These are phyloP conservation scores for Aureobasidium lini DNA, from an alignment of 2,329 filamentous ascomycete species.

Conservation along the genomic window DNA sequence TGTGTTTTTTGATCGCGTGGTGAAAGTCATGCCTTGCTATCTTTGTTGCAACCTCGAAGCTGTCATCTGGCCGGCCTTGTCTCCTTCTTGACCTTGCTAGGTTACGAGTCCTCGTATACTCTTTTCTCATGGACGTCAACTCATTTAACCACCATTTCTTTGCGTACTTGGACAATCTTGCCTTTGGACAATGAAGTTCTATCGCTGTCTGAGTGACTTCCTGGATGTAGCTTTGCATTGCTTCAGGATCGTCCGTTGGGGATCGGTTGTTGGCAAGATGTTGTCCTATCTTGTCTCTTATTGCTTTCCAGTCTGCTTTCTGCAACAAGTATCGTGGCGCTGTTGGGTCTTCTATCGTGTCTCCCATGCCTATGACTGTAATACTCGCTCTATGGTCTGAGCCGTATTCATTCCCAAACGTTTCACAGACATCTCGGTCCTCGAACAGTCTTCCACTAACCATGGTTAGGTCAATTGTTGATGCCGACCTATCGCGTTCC, in stretches of 20 bases:
- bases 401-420: neutral
- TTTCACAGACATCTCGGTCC: neutral
- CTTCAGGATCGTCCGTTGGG: constrained; percentile 2
- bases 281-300: neutral
- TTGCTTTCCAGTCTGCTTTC: constrained; percentile 5
- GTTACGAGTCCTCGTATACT: neutral
- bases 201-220: constrained; percentile 15
- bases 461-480: too few relatives aligned
- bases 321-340: neutral
- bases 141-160: constrained; percentile 26
- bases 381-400: constrained; percentile 10
- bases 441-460: neutral
- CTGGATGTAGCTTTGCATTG: neutral
- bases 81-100: constrained; percentile 1
- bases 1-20: constrained; percentile 18
- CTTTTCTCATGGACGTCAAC: neutral
- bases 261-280: neutral
- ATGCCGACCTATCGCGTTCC: neutral
- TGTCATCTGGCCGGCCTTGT: neutral
- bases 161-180: constrained; percentile 23
- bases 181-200: constrained; percentile 19
- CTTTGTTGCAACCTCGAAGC: neutral
- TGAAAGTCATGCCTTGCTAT: constrained; percentile 23
- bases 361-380: neutral
- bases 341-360: neutral